Evolutionary conservation across 495 filamentous ascomycete species (phyloP).

Genomic region (Hypomontagnella monticulosa): DNA sequence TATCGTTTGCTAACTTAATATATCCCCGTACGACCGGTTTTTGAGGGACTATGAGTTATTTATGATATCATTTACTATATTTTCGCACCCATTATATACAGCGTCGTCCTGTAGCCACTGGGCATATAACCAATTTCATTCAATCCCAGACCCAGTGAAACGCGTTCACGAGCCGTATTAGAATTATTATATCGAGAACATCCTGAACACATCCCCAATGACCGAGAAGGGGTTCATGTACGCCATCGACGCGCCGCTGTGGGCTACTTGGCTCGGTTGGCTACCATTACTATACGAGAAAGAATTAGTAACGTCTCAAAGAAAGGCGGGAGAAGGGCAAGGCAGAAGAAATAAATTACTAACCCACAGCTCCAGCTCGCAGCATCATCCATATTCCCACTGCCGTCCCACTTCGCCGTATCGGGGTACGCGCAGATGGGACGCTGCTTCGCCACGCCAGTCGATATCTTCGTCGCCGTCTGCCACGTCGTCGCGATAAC

Average conservation of each 20-base stretch:
- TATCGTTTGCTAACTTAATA: too few relatives aligned
- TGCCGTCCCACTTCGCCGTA: conserved; percentile 41
- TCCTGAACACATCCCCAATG: conserved; percentile 24
- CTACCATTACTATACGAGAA: conserved; percentile 3
- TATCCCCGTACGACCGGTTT: too few relatives aligned
- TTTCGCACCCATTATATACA: too few relatives aligned
- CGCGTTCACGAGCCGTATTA: too few relatives aligned
- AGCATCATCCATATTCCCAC: conserved; percentile 36
- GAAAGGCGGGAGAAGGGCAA: background rate
- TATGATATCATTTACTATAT: too few relatives aligned
- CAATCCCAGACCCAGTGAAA: too few relatives aligned
- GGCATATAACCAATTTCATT: too few relatives aligned
- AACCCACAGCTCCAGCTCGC: conserved; percentile 45
- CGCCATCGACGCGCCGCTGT: conserved; percentile 9
- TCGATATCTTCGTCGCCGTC: conserved; percentile 33
- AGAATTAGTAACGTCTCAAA: background rate
- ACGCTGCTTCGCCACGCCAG: conserved; percentile 49
- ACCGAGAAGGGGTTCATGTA: conserved; percentile 38
- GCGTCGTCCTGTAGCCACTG: too few relatives aligned
- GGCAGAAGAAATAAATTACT: conserved; percentile 10
- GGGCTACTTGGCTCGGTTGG: background rate
- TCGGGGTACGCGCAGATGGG: conserved; percentile 53
- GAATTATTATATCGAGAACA: conserved; percentile 11
- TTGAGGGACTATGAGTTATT: too few relatives aligned
- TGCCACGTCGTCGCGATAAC: conserved; percentile 55